phyloP scores from a whole-genome alignment of 1,139 yeast genomes.

The Geotrichum carabidarum region DNA sequence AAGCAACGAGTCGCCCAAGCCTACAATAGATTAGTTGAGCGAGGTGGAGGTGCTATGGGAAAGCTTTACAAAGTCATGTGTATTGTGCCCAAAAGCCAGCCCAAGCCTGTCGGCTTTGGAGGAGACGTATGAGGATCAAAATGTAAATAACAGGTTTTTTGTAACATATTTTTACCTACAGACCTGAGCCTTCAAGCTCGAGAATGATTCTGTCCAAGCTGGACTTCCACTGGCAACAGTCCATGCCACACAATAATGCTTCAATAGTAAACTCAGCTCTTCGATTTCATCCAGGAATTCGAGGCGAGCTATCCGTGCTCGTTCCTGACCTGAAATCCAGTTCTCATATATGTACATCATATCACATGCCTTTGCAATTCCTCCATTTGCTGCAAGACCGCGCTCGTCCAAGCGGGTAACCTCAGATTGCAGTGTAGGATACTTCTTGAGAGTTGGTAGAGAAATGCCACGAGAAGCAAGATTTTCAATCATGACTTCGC shows the following conservation, averaged over 20 bases:
- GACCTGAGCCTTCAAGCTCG: constrained; percentile 7
- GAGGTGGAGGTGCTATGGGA: constrained; percentile 67
- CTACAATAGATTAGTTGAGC: constrained; percentile 60
- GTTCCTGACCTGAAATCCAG: constrained; percentile 51
- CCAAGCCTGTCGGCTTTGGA: constrained; percentile 45
- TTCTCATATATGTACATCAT: constrained; percentile 56
- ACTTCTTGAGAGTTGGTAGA: constrained; percentile 55
- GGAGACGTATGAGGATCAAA: constrained; percentile 29
- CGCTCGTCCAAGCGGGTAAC: constrained; percentile 34
- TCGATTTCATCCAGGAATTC: constrained; percentile 89
- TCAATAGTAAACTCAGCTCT: constrained; percentile 66
- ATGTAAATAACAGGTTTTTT: background rate
- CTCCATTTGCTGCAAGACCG: constrained; percentile 23
- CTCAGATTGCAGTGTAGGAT: constrained; percentile 48
- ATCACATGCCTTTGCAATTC: constrained; percentile 44
- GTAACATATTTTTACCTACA: background rate
- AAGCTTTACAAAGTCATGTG: constrained; percentile 69
- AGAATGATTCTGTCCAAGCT: constrained; percentile 5
- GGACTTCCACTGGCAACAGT: constrained; percentile 23
- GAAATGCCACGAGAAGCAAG: constrained; percentile 66
- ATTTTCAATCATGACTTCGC: constrained; percentile 74
- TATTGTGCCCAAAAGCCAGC: constrained; percentile 47
- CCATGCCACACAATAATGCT: constrained; percentile 66
- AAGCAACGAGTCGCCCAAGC: constrained; percentile 47
- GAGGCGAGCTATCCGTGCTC: constrained; percentile 50